phyloP scores from a whole-genome alignment of 2,329 filamentous ascomycete species.

The Akanthomyces lecanii region DNA sequence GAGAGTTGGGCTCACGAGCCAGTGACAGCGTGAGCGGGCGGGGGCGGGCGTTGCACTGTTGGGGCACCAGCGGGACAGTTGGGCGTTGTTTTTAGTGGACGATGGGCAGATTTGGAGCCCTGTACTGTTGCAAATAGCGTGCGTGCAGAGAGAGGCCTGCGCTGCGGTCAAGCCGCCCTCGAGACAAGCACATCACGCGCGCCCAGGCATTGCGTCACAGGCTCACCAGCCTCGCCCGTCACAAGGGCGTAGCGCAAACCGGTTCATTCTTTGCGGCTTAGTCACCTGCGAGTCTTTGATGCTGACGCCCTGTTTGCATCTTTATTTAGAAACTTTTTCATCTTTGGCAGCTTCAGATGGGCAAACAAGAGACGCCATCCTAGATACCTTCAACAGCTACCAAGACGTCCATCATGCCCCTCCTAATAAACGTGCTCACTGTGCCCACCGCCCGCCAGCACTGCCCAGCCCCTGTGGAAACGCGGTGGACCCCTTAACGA shows the following conservation, averaged over 20 bases:
- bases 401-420: not conserved
- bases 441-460: too few species aligned
- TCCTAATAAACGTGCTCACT: not conserved
- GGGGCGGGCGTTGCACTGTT: not conserved
- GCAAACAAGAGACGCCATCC: not conserved
- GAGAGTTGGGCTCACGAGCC: constrained; percentile 5
- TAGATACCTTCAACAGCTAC: not conserved
- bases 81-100: constrained; percentile 1
- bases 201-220: constrained; percentile 13
- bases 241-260: not conserved
- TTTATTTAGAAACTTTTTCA: not conserved
- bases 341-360: not conserved
- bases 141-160: too few species aligned
- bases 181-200: constrained; percentile 15
- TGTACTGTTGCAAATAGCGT: too few species aligned
- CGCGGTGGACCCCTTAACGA: too few species aligned
- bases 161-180: not conserved
- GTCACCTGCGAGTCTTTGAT: not conserved
- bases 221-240: constrained; percentile 5
- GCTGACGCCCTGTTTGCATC: not conserved
- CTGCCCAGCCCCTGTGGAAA: too few species aligned
- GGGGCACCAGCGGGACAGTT: not conserved
- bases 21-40: constrained; percentile 10
- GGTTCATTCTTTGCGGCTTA: constrained; percentile 6
- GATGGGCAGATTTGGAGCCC: not conserved